Conservation (phyloP, 495 filamentous ascomycete genomes). For the Eremomyces bilateralis region DNA sequence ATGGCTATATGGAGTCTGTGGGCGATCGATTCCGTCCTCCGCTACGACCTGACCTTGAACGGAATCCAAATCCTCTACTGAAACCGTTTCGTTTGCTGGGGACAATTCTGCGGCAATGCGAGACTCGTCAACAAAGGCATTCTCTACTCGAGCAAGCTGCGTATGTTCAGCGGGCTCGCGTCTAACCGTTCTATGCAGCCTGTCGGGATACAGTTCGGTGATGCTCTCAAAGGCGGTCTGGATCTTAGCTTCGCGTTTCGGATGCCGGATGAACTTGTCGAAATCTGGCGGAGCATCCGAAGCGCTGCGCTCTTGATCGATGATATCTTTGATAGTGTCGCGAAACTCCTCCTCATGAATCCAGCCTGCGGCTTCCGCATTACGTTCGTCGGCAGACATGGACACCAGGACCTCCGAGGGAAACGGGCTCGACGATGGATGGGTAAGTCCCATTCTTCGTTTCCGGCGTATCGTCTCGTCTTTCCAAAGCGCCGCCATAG, state of each 20-base stretch:
- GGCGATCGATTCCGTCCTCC: neutral
- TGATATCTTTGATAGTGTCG: slow-evolving; percentile 34
- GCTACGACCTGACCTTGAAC: neutral
- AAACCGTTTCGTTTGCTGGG: neutral
- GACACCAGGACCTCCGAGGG: slow-evolving; percentile 57
- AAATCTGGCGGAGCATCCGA: slow-evolving; percentile 31
- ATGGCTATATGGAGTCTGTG: too few species aligned
- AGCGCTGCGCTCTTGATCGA: slow-evolving; percentile 35
- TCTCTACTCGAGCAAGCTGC: slow-evolving; percentile 1
- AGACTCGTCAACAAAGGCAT: neutral
- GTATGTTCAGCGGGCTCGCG: neutral
- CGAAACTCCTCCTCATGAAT: slow-evolving; percentile 76
- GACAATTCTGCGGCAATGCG: slow-evolving; percentile 1
- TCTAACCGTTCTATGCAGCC: slow-evolving; percentile 20
- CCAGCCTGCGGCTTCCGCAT: slow-evolving; percentile 50
- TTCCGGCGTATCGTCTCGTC: slow-evolving; percentile 72
- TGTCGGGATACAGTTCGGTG: slow-evolving; percentile 62
- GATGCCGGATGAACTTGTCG: slow-evolving; percentile 34
- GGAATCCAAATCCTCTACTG: neutral
- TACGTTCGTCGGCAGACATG: slow-evolving; percentile 63
- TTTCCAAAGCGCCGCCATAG: slow-evolving; percentile 84
- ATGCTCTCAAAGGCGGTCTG: slow-evolving; percentile 64
- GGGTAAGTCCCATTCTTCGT: slow-evolving; percentile 35
- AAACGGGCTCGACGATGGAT: slow-evolving; percentile 51
- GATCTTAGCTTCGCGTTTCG: slow-evolving; percentile 32